Base-by-base conservation (phyloP, 805 yeast genomes). In the Lipomyces anomalus region DNA sequence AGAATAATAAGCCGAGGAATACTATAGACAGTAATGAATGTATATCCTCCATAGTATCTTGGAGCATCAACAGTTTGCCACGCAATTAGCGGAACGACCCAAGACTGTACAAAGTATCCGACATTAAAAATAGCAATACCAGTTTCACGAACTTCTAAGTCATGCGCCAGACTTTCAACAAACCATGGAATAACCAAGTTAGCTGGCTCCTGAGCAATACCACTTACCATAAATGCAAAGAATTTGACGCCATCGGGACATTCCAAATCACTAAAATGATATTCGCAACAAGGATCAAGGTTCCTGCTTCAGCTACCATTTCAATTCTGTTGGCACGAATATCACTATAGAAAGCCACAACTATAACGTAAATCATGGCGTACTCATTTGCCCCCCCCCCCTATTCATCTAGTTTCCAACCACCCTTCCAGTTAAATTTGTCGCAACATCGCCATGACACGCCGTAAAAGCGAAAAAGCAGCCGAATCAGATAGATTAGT, bases 221-320 rank as follows among this genome's bases (percentile, higher is more conserved):
- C 55, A 17, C 45, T 48, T 11, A 38, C 47, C 16, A 51, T 38
- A 30, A 70, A 78, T 1, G 79, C 84, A 63, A 76, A 78, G 79
- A 80, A 76, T 57, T 75, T 78, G 4, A 76, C 79, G 7, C 71
- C 59, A 52, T 75, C 76, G 1, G 67, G 6, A 78, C 73, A 36
- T 73, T 43, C 83, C 83, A 79, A 4, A 70, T 74, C 3, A 80
- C 75, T 43, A 78, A 62, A 29, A 78, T 65, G 6, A 70, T 63
- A 53, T 76, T 76, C 40, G 43, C 41, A n/a, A 47, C 33, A 17
- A 45, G 16, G 22, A 48, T 47, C 28, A 51, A 42, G 11, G 45
- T 16, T 16, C 50, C 53, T 20, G 44, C 50, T 34, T 38, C 40
- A 3, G 30, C 22, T 33, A 48, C 20, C 16, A 43, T 35, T 28